A percentile compares a stretch with the other conserved stretches of the same genome.
Evolutionary conservation across 306 rosid species (phyloP).

Genomic region (Macrotyloma uniflorum): DNA sequence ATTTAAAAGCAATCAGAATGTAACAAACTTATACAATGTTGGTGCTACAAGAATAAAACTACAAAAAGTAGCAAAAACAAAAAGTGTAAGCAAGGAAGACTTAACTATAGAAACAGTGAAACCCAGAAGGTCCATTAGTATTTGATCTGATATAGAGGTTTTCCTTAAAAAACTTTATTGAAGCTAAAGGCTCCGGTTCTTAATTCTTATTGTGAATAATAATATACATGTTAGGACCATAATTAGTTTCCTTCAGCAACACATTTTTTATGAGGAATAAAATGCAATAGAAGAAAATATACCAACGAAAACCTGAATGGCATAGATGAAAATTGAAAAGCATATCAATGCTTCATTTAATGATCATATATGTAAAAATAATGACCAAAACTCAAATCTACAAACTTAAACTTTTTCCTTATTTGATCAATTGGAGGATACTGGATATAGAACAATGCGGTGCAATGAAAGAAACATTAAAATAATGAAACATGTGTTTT

Average conservation of each 20-base stretch:
- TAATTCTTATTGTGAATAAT: neutral
- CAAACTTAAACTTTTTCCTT: neutral
- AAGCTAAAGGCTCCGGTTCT: neutral
- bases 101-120: neutral
- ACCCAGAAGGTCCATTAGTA: neutral
- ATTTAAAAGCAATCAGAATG: neutral
- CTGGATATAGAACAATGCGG: neutral
- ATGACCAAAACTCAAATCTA: neutral
- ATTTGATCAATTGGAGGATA: neutral
- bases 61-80: slow-evolving; percentile 3
- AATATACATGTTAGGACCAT: neutral
- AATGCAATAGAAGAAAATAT: neutral
- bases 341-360: neutral
- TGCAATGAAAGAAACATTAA: neutral
- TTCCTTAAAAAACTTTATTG: neutral
- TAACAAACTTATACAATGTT: neutral
- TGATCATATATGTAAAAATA: neutral
- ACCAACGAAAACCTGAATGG: neutral
- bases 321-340: neutral
- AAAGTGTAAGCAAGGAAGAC: neutral
- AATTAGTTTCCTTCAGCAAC: neutral
- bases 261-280: neutral
- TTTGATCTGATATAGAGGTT: neutral
- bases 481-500: neutral
- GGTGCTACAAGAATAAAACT: neutral